These are phyloP conservation scores for Candida loeiensis DNA, from an alignment of 805 yeast genomes.

Conservation along the genomic window DNA sequence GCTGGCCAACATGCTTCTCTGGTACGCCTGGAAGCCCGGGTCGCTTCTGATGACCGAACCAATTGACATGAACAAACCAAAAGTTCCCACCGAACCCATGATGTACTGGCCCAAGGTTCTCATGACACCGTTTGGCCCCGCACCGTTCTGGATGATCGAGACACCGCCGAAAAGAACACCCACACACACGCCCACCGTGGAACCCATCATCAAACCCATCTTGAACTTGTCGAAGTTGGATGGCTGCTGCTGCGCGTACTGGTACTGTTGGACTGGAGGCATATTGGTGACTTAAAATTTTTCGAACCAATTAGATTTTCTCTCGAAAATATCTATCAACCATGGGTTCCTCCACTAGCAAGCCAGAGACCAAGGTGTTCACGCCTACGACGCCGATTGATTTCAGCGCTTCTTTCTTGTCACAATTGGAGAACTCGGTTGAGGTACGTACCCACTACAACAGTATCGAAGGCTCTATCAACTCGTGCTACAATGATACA, in stretches of 20 bases:
- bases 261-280: slow-evolving; percentile 72
- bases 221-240: slow-evolving; percentile 94
- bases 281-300: slow-evolving; percentile 19
- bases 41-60: slow-evolving; percentile 91
- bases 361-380: slow-evolving; percentile 63
- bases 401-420: slow-evolving; percentile 59
- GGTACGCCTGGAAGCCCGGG: slow-evolving; percentile 25
- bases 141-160: slow-evolving; percentile 86
- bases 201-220: slow-evolving; percentile 98
- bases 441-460: slow-evolving; percentile 47
- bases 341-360: slow-evolving; percentile 62
- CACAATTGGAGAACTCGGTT: slow-evolving; percentile 56
- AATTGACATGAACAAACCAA: slow-evolving; percentile 93
- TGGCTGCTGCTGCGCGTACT: slow-evolving; percentile 55
- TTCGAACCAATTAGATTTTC: slow-evolving; percentile 9
- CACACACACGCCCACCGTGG: slow-evolving; percentile 86
- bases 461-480: no score
- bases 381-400: slow-evolving; percentile 67
- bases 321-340: slow-evolving; percentile 6
- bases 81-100: slow-evolving; percentile 94
- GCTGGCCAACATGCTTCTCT: slow-evolving; percentile 26
- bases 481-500: no score
- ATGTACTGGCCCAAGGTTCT: slow-evolving; percentile 95
- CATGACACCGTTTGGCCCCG: slow-evolving; percentile 98
- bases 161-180: slow-evolving; percentile 94